Evolutionary conservation across 139 green algal species (phyloP).

Genomic region (Chlorokybus atmophyticus): DNA sequence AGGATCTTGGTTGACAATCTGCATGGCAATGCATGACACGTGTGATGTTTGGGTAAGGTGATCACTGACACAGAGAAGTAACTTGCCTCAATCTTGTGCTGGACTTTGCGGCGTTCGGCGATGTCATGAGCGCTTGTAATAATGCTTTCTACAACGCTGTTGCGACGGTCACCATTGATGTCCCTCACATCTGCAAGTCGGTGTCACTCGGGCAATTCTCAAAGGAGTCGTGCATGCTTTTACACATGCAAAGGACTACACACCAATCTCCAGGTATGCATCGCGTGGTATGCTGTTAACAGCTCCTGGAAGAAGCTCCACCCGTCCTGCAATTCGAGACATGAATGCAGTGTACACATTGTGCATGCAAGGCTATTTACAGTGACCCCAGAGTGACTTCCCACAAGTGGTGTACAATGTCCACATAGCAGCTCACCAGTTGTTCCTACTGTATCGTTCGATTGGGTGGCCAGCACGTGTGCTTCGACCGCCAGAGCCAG

Average conservation of each 20-base stretch:
- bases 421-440: conserved; percentile 20
- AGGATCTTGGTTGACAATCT: conserved; percentile 73
- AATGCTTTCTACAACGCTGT: conserved; percentile 51
- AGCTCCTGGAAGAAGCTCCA: conserved; percentile 63
- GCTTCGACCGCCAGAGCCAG: conserved; percentile 62
- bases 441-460: conserved; percentile 72
- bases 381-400: no score
- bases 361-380: conserved; percentile 2
- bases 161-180: conserved; percentile 53
- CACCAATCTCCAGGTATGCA: conserved; percentile 45
- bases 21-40: no score
- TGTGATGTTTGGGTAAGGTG: no score
- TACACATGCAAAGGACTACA: background rate
- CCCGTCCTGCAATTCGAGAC: conserved; percentile 30
- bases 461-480: conserved; percentile 40
- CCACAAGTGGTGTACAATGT: conserved; percentile 1
- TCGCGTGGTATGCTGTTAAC: conserved; percentile 78
- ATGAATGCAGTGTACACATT: background rate
- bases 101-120: conserved; percentile 25
- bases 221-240: no score
- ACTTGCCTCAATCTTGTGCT: no score
- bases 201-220: no score
- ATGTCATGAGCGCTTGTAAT: conserved; percentile 38
- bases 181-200: conserved; percentile 77
- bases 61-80: no score